A percentile compares a stretch with the other conserved stretches of the same genome.
These are phyloP conservation scores for Funneliformis mosseae DNA, from an alignment of 192 early-diverging fungal genomes.

Conservation along the genomic window DNA sequence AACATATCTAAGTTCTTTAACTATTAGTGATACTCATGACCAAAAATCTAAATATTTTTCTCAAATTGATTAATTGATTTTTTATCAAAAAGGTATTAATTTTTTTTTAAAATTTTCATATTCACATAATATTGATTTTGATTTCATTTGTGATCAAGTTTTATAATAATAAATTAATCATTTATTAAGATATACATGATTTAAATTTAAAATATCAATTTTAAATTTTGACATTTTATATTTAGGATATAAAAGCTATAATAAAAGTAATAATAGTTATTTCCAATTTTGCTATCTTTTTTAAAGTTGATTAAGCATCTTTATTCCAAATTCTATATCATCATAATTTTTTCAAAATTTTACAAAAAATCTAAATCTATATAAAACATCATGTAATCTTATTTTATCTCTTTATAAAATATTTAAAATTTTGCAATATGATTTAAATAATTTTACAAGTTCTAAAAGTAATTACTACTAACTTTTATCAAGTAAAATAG, in stretches of 20 bases:
- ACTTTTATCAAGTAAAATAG: not conserved
- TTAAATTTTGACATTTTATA: too few relatives aligned
- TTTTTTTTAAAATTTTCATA: slow-evolving; percentile 7
- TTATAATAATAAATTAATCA: slow-evolving; percentile 30
- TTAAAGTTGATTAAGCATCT: not conserved
- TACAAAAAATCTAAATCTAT: slow-evolving; percentile 4
- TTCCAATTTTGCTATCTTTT: not conserved
- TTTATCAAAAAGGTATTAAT: slow-evolving; percentile 6
- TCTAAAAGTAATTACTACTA: too few relatives aligned
- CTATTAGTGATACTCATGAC: not conserved
- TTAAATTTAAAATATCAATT: not conserved
- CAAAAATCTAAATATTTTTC: not conserved
- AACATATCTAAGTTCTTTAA: slow-evolving; percentile 16
- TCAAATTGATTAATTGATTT: slow-evolving; percentile 15
- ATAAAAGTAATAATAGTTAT: not conserved
- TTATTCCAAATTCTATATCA: not conserved
- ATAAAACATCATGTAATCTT: not conserved
- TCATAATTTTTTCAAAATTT: slow-evolving; percentile 10
- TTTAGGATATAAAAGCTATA: not conserved
- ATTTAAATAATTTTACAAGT: slow-evolving; percentile 6
- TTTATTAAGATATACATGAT: not conserved
- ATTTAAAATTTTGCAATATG: slow-evolving; percentile 10
- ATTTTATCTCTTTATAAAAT: slow-evolving; percentile 1
- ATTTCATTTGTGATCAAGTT: not conserved
- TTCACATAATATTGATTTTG: slow-evolving; percentile 6